Evolutionary conservation across 2,329 filamentous ascomycete genomes (phyloP).

Genomic region (Fusarium mexicanum): DNA sequence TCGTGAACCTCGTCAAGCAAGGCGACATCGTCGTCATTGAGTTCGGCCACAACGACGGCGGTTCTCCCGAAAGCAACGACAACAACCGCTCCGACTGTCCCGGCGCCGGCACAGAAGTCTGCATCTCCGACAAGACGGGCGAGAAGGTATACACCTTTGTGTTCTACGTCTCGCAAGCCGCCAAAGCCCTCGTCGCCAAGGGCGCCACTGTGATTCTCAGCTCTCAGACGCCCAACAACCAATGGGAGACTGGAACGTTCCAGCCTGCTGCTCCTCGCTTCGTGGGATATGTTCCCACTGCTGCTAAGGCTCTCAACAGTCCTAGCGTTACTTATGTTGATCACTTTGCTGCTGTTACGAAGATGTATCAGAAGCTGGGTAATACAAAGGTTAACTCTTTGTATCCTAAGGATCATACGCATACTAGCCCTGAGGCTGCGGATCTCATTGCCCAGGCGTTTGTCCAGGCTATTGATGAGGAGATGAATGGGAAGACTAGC

Average conservation of each 20-base stretch:
- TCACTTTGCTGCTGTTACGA: conserved; percentile 67
- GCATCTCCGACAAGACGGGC: conserved; percentile 46
- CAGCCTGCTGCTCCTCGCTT: conserved; percentile 61
- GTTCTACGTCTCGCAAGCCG: conserved; percentile 67
- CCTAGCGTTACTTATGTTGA: conserved; percentile 65
- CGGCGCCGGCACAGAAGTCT: conserved; percentile 63
- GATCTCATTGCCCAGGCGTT: conserved; percentile 66
- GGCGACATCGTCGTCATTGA: conserved; percentile 77
- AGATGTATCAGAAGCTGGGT: conserved; percentile 62
- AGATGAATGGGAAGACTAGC: conserved; percentile 44
- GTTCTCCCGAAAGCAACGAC: conserved; percentile 62
- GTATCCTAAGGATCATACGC: conserved; percentile 70
- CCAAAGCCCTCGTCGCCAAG: conserved; percentile 61
- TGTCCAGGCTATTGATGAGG: conserved; percentile 46
- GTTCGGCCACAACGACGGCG: conserved; percentile 78
- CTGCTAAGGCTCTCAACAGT: conserved; percentile 49
- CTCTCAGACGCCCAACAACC: conserved; percentile 65
- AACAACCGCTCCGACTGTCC: conserved; percentile 70
- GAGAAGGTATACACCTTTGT: conserved; percentile 69
- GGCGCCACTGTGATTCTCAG: conserved; percentile 70
- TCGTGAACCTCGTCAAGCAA: conserved; percentile 61
- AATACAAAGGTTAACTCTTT: conserved; percentile 59
- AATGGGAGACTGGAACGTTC: conserved; percentile 67
- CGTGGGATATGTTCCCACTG: conserved; percentile 61
- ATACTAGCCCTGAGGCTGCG: conserved; percentile 67